A percentile compares a stretch with the other conserved stretches of the same genome.
phyloP scores from a whole-genome alignment of 257 asterid genomes.

The Solanum lycopersicoides region DNA sequence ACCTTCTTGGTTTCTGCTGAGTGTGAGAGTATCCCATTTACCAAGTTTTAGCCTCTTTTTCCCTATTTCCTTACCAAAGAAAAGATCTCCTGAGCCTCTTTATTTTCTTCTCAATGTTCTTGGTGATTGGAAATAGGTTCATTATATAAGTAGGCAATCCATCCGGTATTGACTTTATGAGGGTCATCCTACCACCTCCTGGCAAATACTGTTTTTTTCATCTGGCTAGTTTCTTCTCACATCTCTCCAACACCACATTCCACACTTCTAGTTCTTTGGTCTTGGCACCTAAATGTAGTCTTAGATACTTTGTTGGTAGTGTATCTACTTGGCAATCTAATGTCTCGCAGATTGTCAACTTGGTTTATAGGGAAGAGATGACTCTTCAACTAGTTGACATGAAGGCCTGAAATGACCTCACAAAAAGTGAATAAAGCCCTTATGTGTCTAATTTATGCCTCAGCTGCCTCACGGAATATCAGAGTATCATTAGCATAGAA shows the following conservation, averaged over 20 bases:
- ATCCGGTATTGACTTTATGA: not conserved
- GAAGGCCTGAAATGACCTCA: not conserved
- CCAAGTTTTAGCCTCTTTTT: not conserved
- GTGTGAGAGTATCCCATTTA: not conserved
- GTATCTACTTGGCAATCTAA: not conserved
- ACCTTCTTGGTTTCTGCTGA: not conserved
- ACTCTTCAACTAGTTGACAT: not conserved
- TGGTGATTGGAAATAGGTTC: not conserved
- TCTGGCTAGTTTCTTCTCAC: not conserved
- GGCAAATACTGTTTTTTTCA: not conserved
- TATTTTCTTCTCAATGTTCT: not conserved
- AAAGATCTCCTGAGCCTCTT: not conserved
- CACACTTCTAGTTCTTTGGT: not conserved
- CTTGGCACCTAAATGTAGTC: not conserved
- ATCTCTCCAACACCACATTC: not conserved
- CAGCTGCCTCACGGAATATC: not conserved
- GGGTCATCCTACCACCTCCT: not conserved
- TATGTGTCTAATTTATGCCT: not conserved
- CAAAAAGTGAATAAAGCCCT: not conserved
- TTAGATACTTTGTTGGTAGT: not conserved
- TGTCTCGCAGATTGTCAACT: not conserved
- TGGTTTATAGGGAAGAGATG: not conserved
- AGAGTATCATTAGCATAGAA: not conserved
- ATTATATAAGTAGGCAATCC: not conserved
- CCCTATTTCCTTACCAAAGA: not conserved